These are phyloP conservation scores for Cyclocybe cylindracea DNA, from an alignment of 768 basidiomycete species.

Conservation along the genomic window DNA sequence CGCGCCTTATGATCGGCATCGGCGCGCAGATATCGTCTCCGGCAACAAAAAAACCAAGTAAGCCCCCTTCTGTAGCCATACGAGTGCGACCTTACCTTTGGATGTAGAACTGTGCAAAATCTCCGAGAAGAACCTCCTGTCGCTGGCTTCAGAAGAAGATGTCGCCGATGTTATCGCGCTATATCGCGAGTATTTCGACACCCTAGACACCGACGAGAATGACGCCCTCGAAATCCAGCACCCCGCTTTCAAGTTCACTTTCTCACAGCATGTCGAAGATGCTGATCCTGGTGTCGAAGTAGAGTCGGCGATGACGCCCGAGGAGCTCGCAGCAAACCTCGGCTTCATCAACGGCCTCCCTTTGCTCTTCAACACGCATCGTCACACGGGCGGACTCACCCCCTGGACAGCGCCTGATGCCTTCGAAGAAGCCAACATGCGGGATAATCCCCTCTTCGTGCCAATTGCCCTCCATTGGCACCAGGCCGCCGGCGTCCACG, in stretches of 20 bases:
- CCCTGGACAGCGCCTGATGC: constrained; percentile 17
- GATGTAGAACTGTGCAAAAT: constrained; percentile 1
- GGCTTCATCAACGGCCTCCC: constrained; percentile 16
- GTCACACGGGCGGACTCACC: constrained; percentile 12
- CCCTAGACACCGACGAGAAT: not conserved
- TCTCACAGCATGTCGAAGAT: not conserved
- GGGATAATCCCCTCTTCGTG: not conserved
- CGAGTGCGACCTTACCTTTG: not conserved
- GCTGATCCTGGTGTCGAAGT: constrained; percentile 22
- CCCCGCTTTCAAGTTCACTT: not conserved
- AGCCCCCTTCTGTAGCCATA: not conserved
- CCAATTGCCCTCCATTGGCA: constrained; percentile 22
- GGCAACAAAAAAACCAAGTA: constrained; percentile 2
- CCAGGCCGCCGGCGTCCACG: constrained; percentile 17
- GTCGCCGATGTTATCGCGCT: constrained; percentile 11
- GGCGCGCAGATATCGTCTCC: constrained; percentile 7
- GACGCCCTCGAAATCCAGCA: constrained; percentile 5
- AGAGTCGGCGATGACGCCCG: constrained; percentile 7
- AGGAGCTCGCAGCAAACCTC: constrained; percentile 6
- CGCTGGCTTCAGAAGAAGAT: constrained; percentile 17
- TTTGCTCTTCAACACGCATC: constrained; percentile 14
- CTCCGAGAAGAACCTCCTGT: constrained; percentile 1
- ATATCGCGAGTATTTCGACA: constrained; percentile 14
- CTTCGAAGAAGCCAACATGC: constrained; percentile 14
- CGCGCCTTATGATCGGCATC: constrained; percentile 16